These are phyloP conservation scores for Rhodotorula sp. DNA, from an alignment of 1,284 basidiomycete species.

Conservation along the genomic window DNA sequence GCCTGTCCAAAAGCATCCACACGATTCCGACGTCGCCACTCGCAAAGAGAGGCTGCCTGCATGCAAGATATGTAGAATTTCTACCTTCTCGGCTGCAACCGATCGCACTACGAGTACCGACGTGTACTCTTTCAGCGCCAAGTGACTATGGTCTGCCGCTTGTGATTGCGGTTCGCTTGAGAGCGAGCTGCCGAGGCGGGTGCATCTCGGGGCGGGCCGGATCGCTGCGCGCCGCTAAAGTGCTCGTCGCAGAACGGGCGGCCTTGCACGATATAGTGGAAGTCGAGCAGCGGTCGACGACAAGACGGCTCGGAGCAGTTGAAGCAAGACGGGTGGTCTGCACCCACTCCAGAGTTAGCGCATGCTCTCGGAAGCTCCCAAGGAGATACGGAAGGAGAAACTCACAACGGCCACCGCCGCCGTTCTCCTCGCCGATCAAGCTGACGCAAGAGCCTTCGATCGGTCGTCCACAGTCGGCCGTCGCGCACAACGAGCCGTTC, in stretches of 20 bases:
- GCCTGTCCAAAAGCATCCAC: no score
- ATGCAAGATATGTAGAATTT: no score
- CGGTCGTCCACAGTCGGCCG: constrained; percentile 37
- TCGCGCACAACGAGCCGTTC: constrained; percentile 44
- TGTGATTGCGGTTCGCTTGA: no score
- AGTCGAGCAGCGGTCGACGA: constrained; percentile 40
- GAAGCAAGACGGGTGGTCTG: constrained; percentile 46
- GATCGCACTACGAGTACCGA: no score
- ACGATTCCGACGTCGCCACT: no score
- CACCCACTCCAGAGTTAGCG: not conserved
- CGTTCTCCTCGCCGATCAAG: constrained; percentile 42
- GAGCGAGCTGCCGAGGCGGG: no score
- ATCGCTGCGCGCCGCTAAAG: no score
- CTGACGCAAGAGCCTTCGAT: constrained; percentile 47
- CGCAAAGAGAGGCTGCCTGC: no score
- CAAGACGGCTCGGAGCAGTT: constrained; percentile 41
- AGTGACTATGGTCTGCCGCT: no score
- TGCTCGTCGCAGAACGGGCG: constrained; percentile 44
- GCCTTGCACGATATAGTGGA: constrained; percentile 43
- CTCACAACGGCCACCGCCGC: constrained; percentile 41
- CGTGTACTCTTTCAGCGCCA: no score
- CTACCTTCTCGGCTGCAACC: no score
- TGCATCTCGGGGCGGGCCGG: no score
- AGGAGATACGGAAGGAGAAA: not conserved
- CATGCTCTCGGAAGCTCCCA: not conserved